These are phyloP conservation scores for Lasiosphaeria ovina DNA, from an alignment of 495 filamentous ascomycete species.

Conservation along the genomic window DNA sequence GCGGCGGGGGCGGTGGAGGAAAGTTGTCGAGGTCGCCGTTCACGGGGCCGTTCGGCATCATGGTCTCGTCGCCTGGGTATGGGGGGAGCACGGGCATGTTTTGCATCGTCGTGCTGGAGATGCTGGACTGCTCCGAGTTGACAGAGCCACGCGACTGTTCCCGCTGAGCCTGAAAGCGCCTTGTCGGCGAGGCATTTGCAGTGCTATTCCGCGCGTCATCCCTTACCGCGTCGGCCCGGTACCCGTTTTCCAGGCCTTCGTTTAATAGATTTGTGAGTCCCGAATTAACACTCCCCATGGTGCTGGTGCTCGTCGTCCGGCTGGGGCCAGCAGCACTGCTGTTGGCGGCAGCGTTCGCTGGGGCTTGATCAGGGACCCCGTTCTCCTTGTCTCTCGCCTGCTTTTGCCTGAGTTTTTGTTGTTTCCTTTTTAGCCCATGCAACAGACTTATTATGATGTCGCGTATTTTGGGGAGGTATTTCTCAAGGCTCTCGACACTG, in stretches of 20 bases:
- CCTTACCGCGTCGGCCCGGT: conserved; percentile 30
- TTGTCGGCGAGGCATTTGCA: conserved; percentile 38
- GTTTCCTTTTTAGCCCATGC: conserved; percentile 93
- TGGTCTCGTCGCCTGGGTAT: conserved; percentile 56
- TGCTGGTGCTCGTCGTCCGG: conserved; percentile 67
- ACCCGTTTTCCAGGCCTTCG: conserved; percentile 52
- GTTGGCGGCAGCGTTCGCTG: conserved; percentile 3
- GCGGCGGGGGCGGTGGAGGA: conserved; percentile 69
- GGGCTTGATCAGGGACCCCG: conserved; percentile 24
- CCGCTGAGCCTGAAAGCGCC: conserved; percentile 38
- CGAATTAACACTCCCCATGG: conserved; percentile 56
- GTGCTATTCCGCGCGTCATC: conserved; percentile 27
- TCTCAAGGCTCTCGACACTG: conserved; percentile 84
- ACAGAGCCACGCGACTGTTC: conserved; percentile 47
- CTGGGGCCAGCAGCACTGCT: conserved; percentile 25
- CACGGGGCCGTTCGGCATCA: conserved; percentile 40
- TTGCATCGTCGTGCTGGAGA: conserved; percentile 69
- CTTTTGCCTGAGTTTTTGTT: conserved; percentile 82
- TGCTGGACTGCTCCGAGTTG: conserved; percentile 53
- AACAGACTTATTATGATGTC: conserved; percentile 98
- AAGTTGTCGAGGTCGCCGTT: conserved; percentile 49
- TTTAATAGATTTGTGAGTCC: conserved; percentile 67
- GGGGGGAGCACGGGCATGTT: conserved; percentile 65
- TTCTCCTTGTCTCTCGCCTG: conserved; percentile 65
- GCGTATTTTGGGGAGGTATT: conserved; percentile 85